Evolutionary conservation across 2,329 filamentous ascomycete genomes (phyloP).

Genomic region (Paecilomyces formosus): DNA sequence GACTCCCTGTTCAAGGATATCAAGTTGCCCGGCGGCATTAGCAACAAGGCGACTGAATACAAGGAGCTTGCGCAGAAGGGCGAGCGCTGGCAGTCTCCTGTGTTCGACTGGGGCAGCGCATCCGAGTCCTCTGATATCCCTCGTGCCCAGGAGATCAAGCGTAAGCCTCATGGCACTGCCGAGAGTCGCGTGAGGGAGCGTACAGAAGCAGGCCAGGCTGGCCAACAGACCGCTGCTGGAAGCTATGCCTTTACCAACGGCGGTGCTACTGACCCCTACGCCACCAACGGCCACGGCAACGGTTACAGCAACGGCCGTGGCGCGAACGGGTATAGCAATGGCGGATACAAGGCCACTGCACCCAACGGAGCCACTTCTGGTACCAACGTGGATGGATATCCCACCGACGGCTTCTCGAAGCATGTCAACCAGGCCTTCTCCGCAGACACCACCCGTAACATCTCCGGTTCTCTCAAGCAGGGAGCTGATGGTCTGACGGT

Average conservation of each 20-base stretch:
- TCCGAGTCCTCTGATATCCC: slow-evolving; percentile 67
- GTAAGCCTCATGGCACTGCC: slow-evolving; percentile 50
- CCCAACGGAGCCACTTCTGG: not conserved
- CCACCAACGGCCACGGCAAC: not conserved
- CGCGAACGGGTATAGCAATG: not conserved
- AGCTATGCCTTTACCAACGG: not conserved
- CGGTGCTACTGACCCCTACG: not conserved
- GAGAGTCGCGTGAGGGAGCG: slow-evolving; percentile 9
- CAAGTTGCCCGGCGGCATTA: slow-evolving; percentile 78
- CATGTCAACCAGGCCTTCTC: not conserved
- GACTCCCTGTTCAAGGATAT: slow-evolving; percentile 91
- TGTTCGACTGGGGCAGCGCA: slow-evolving; percentile 81
- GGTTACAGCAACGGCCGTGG: not conserved
- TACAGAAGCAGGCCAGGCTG: not conserved
- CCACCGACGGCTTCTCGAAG: not conserved
- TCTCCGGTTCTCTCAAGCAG: not conserved
- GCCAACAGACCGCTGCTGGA: not conserved
- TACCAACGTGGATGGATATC: not conserved
- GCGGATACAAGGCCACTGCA: not conserved
- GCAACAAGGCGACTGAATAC: slow-evolving; percentile 89
- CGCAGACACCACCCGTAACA: not conserved
- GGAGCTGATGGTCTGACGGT: not conserved
- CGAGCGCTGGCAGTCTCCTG: slow-evolving; percentile 86
- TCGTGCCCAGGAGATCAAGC: slow-evolving; percentile 42
- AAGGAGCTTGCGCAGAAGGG: slow-evolving; percentile 80